Evolutionary conservation across 495 filamentous ascomycete genomes (phyloP).

Genomic region (Annulohypoxylon stygium): DNA sequence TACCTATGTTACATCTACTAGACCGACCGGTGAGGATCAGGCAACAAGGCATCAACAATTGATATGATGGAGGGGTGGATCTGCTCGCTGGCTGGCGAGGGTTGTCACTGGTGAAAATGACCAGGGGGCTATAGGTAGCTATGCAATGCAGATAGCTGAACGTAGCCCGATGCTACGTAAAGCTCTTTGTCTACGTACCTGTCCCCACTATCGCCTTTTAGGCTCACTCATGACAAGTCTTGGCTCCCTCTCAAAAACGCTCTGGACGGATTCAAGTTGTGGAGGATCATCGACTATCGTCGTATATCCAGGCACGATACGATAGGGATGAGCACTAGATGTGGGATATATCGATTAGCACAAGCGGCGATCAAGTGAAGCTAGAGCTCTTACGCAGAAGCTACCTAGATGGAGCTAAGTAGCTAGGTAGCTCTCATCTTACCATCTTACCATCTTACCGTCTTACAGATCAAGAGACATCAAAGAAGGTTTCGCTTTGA

Average conservation of each 20-base stretch:
- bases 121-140: constrained; percentile 5
- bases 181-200: constrained; percentile 26
- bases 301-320: neutral
- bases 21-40: constrained; percentile 47
- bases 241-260: constrained; percentile 31
- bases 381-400: constrained; percentile 4
- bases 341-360: constrained; percentile 19
- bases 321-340: constrained; percentile 8
- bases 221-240: constrained; percentile 45
- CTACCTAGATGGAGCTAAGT: neutral
- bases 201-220: constrained; percentile 34
- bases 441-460: neutral
- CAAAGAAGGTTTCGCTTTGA: constrained; percentile 26
- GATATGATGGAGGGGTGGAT: constrained; percentile 30
- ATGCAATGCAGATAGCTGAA: constrained; percentile 42
- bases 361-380: constrained; percentile 9
- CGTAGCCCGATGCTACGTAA: constrained; percentile 41
- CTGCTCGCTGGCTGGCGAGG: constrained; percentile 20
- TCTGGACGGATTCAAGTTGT: neutral
- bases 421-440: neutral
- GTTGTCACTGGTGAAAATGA: constrained; percentile 17
- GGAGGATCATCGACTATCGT: constrained; percentile 12
- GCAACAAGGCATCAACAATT: constrained; percentile 34
- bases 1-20: constrained; percentile 9
- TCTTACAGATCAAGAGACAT: neutral